Conservation (phyloP, 179 eudicot genomes). For the Beta macrorhiza region DNA sequence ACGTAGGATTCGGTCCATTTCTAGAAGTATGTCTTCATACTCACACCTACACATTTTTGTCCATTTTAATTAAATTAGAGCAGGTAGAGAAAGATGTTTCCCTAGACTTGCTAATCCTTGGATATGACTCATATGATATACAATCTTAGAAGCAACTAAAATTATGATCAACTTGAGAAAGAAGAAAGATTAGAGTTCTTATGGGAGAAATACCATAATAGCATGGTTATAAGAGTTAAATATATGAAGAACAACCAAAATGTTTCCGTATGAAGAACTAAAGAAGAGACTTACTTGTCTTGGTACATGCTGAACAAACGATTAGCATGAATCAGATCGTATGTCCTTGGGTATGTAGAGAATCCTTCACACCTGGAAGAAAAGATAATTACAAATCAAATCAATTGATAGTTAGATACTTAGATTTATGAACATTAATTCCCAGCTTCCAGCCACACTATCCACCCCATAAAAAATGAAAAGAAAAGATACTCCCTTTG, state of each 20-base stretch:
- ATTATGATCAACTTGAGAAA: neutral
- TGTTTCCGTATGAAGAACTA: neutral
- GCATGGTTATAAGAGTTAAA: neutral
- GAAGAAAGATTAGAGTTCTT: neutral
- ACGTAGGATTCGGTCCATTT: conserved; percentile 73
- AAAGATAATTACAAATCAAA: neutral
- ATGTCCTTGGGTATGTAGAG: conserved; percentile 60
- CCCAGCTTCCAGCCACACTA: neutral
- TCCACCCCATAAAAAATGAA: neutral
- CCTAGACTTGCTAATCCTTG: neutral
- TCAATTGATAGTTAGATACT: neutral
- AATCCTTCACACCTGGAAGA: conserved; percentile 56
- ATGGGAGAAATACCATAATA: neutral
- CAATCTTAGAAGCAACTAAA: neutral
- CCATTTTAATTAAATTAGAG: neutral
- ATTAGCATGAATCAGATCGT: conserved; percentile 52
- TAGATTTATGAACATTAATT: neutral
- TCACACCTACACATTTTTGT: conserved; percentile 41
- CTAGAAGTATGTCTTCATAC: conserved; percentile 61
- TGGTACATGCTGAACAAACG: conserved; percentile 49
- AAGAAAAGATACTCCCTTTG: neutral
- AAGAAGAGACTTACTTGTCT: conserved; percentile 42
- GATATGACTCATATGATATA: neutral
- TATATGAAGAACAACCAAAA: neutral
- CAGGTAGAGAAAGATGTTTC: neutral